phyloP scores from a whole-genome alignment of 257 asterid species.

The Fraxinus anomala region DNA sequence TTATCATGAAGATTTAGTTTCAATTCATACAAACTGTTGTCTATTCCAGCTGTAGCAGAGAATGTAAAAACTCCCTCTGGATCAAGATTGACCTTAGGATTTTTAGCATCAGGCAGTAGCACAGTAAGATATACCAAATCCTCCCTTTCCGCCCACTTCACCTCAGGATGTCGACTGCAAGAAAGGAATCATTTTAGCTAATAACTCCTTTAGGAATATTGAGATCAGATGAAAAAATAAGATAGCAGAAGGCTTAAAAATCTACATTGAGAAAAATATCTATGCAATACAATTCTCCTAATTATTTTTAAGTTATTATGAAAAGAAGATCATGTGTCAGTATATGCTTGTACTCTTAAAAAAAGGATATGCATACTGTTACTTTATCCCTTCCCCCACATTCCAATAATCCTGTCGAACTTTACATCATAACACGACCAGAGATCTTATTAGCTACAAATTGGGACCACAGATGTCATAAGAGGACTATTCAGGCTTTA shows the following conservation, averaged over 20 bases:
- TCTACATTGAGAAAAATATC: neutral
- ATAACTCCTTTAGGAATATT: neutral
- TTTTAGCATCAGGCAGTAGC: slow-evolving; percentile 73
- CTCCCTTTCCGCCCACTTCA: slow-evolving; percentile 95
- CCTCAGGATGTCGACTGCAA: slow-evolving; percentile 84
- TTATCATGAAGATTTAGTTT: slow-evolving; percentile 74
- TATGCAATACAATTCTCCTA: neutral
- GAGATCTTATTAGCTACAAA: neutral
- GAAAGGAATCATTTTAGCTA: slow-evolving; percentile 5
- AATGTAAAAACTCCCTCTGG: slow-evolving; percentile 85
- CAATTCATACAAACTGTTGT: slow-evolving; percentile 63
- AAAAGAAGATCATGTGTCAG: neutral
- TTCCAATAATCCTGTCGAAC: too few relatives aligned
- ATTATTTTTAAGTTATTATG: neutral
- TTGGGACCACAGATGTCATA: neutral
- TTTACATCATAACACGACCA: neutral
- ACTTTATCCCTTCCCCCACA: too few relatives aligned
- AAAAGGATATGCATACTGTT: too few relatives aligned
- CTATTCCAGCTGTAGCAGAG: slow-evolving; percentile 74
- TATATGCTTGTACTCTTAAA: neutral
- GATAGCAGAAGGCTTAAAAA: neutral
- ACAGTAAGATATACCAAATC: slow-evolving; percentile 82
- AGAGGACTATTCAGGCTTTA: neutral
- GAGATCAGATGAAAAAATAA: neutral
- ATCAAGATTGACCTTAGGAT: slow-evolving; percentile 76